phyloP scores from a whole-genome alignment of 2,329 filamentous ascomycete species.

The Stagonosporopsis chrysanthemi region DNA sequence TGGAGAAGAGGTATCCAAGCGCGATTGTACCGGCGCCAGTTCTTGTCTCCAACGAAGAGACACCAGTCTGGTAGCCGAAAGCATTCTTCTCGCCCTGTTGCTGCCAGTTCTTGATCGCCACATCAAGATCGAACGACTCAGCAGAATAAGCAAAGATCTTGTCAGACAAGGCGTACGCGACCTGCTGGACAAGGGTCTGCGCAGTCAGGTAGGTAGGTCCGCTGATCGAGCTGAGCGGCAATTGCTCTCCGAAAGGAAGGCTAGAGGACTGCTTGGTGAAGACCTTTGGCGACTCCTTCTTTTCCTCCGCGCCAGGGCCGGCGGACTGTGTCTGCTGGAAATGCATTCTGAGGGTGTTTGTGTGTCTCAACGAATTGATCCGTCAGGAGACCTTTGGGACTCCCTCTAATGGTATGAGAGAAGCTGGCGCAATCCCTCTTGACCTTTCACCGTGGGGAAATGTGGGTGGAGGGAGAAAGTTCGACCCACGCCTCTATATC shows the following conservation, averaged over 20 bases:
- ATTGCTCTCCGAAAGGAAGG: conserved; percentile 61
- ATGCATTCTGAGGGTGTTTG: conserved; percentile 42
- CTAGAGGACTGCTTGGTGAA: conserved; percentile 56
- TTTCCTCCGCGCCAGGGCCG: conserved; percentile 45
- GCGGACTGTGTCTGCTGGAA: conserved; percentile 49
- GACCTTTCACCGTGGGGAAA: conserved; percentile 27
- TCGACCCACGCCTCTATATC: conserved; percentile 22
- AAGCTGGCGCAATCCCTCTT: conserved; percentile 19
- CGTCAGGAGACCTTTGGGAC: conserved; percentile 15
- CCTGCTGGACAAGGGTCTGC: conserved; percentile 92
- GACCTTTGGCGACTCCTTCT: conserved; percentile 38
- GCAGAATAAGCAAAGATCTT: conserved; percentile 98
- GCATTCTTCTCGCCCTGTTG: conserved; percentile 75
- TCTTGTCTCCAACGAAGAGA: conserved; percentile 84
- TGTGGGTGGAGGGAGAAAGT: conserved; percentile 21
- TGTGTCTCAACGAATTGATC: conserved; percentile 21
- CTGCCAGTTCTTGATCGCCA: conserved; percentile 81
- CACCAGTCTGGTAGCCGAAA: conserved; percentile 78
- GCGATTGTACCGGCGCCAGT: conserved; percentile 89
- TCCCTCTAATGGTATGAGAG: conserved; percentile 21
- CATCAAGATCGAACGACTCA: conserved; percentile 88
- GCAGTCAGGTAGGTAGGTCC: conserved; percentile 93
- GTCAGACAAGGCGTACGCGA: conserved; percentile 93
- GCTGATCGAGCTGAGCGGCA: conserved; percentile 67
- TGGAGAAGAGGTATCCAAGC: conserved; percentile 96